Percentiles rank a stretch among this genome's conserved stretches.
phyloP scores from a whole-genome alignment of 768 basidiomycete genomes.

The Suillus lakei region DNA sequence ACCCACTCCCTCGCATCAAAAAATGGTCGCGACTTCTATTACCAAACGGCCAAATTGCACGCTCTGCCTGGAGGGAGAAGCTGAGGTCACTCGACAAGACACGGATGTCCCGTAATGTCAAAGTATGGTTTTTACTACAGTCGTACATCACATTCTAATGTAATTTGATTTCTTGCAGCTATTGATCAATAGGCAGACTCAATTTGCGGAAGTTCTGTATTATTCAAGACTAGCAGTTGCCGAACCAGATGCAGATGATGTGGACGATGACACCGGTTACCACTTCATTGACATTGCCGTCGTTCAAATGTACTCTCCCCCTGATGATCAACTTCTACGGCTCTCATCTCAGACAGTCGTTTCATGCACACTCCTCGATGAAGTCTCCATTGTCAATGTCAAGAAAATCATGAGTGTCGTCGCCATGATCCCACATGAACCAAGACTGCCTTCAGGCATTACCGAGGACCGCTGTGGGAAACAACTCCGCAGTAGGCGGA shows the following conservation, averaged over 20 bases:
- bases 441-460: background rate
- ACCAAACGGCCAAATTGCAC: constrained; percentile 43
- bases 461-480: background rate
- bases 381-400: constrained; percentile 21
- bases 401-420: constrained; percentile 22
- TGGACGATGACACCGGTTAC: background rate
- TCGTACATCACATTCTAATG: too few species aligned
- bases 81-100: constrained; percentile 19
- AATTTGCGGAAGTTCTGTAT: constrained; percentile 20
- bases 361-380: constrained; percentile 21
- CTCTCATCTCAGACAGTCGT: constrained; percentile 23
- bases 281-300: constrained; percentile 19
- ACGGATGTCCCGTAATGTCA: constrained; percentile 37
- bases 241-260: background rate
- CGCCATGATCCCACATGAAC: constrained; percentile 28
- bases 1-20: background rate
- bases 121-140: constrained; percentile 26
- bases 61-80: constrained; percentile 37
- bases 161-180: too few species aligned
- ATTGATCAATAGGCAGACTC: background rate
- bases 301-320: constrained; percentile 25
- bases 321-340: constrained; percentile 18
- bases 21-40: constrained; percentile 40
- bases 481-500: too few species aligned
- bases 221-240: constrained; percentile 12